Evolutionary conservation across 345 rosid genomes (phyloP), one percentile per base, ranked within the genome.

Genomic region (Linum usitatissimum): DNA sequence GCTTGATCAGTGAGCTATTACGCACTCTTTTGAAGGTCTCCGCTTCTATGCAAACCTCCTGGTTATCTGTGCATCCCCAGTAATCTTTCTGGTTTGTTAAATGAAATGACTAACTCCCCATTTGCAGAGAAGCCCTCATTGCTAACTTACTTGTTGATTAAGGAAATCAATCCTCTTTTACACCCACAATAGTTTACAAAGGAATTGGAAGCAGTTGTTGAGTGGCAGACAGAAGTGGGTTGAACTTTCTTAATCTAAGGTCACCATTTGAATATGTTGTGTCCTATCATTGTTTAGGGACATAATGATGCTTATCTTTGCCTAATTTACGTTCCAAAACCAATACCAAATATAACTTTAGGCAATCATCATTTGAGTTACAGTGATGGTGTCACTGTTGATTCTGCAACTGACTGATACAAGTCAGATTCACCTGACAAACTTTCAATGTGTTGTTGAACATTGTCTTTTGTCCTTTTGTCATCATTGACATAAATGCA

Each of bases 181-280:
- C 14, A 9, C 66, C 57, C 38, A 5, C 38, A 34, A 34, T 51
- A 18, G 57, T 75, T 61, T 42, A 45, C 17, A 34, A 59, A 12
- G 30, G 65, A 64, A 67, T 57, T 64, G 67, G 49, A 3, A 57
- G 65, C 39, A 40, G 61, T 51, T 71, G 83, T 68, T 34, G 63
- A 79, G 82, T 71, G 84, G 62, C 80, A 75, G 73, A 65, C 67
- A 45, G 6, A 58, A 21, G 68, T 62, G 63, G 71, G 36, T 40
- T 76, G 28, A 23, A 67, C 62, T 19, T 40, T 20, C 18, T 9
- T 45, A 45, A 34, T 60, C 63, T 65, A 40, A 53, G 54, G 18
- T 72, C 59, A 73, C 70, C 53, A 67, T 74, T 23, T 69, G 72
- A 18, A 68, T 75, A 53, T 64, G 66, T 68, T 59, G 51, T 65